Percentiles rank a stretch among this genome's conserved stretches.
These are phyloP conservation scores for Sporothrix inflata DNA, from an alignment of 2,329 filamentous ascomycete species.

Conservation along the genomic window DNA sequence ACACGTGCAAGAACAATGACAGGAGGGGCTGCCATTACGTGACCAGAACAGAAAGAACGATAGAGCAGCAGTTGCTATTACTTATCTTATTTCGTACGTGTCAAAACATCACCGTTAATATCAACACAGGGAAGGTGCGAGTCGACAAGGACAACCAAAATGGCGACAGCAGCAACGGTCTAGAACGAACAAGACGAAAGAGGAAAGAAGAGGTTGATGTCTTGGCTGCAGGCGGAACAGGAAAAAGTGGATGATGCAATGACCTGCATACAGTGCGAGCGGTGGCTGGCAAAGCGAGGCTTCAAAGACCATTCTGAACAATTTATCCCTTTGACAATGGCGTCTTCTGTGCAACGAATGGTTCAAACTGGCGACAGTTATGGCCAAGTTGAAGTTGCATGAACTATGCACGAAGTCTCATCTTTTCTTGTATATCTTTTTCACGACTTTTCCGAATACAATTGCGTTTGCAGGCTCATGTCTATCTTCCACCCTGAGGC, in stretches of 20 bases:
- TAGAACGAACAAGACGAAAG: slow-evolving; percentile 23
- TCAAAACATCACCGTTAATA: neutral
- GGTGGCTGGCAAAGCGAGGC: neutral
- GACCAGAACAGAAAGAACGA: neutral
- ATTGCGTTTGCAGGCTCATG: slow-evolving; percentile 9
- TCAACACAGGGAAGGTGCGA: neutral
- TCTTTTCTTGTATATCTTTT: neutral
- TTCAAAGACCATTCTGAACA: neutral
- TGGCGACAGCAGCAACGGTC: slow-evolving; percentile 21
- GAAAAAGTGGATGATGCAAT: slow-evolving; percentile 26
- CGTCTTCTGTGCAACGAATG: slow-evolving; percentile 9
- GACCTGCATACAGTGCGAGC: slow-evolving; percentile 20
- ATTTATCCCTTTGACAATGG: neutral
- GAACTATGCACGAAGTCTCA: neutral
- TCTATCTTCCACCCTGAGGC: neutral
- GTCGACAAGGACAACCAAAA: neutral
- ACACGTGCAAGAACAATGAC: neutral
- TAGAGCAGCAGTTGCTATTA: neutral
- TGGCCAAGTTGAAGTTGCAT: neutral
- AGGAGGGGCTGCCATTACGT: neutral
- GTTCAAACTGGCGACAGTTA: neutral
- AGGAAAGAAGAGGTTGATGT: slow-evolving; percentile 21
- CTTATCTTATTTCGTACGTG: neutral
- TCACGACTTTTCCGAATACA: neutral
- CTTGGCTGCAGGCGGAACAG: slow-evolving; percentile 20